Evolutionary conservation across 2,329 filamentous ascomycete species (phyloP).

Genomic region (Pyrenophora teres): DNA sequence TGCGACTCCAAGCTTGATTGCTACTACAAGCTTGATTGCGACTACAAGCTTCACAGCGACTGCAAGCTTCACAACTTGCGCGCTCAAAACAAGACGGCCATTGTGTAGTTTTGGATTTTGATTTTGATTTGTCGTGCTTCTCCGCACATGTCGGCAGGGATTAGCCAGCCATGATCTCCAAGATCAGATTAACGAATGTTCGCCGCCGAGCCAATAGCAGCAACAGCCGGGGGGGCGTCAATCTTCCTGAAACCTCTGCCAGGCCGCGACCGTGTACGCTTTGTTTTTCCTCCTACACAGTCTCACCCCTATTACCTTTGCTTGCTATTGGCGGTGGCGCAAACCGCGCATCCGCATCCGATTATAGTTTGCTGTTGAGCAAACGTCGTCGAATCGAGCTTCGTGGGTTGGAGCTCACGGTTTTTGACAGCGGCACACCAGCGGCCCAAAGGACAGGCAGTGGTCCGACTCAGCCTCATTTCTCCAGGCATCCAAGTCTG

Average conservation of each 20-base stretch:
- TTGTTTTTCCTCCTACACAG: conserved; percentile 21
- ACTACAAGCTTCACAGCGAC: too few relatives aligned
- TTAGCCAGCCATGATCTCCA: conserved; percentile 32
- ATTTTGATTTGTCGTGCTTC: conserved; percentile 12
- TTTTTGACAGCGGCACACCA: conserved; percentile 37
- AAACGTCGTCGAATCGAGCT: conserved; percentile 17
- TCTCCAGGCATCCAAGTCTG: conserved; percentile 5
- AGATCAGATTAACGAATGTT: conserved; percentile 46
- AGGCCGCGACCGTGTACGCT: conserved; percentile 12
- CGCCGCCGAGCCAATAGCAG: conserved; percentile 36
- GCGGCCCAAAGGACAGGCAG: conserved; percentile 24
- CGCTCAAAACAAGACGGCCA: too few relatives aligned
- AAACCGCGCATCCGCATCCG: conserved; percentile 19
- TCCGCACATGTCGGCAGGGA: conserved; percentile 24
- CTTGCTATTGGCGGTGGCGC: conserved; percentile 21
- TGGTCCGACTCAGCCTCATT: conserved; percentile 24
- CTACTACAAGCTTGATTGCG: too few relatives aligned
- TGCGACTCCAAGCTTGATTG: too few relatives aligned
- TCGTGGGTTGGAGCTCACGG: conserved; percentile 14
- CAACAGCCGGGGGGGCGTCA: conserved; percentile 17
- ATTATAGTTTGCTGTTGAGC: conserved; percentile 10
- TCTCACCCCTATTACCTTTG: conserved; percentile 19
- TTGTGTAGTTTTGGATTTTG: conserved; percentile 1
- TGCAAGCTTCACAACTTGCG: too few relatives aligned
- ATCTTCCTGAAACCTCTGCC: conserved; percentile 35